These are phyloP conservation scores for Brassica rapa DNA, from an alignment of 345 rosid species.

Conservation along the genomic window DNA sequence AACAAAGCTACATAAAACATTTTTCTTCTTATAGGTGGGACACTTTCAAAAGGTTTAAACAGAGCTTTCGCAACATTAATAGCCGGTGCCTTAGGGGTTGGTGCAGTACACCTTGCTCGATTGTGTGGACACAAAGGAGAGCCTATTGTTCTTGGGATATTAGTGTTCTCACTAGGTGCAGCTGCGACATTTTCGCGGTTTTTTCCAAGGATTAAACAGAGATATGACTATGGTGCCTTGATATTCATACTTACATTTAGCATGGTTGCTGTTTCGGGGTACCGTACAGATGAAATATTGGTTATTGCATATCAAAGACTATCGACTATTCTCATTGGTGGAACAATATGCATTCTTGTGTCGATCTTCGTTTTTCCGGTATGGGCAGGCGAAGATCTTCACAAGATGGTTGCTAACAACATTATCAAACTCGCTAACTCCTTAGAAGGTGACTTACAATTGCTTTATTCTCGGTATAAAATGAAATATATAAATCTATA, in stretches of 20 bases:
- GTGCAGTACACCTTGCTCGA: conserved; percentile 59
- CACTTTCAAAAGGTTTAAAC: conserved; percentile 64
- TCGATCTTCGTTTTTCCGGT: conserved; percentile 60
- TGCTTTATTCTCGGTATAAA: not conserved
- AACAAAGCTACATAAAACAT: no score
- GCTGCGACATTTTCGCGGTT: conserved; percentile 69
- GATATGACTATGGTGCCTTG: conserved; percentile 84
- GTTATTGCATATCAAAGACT: conserved; percentile 55
- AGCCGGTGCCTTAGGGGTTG: conserved; percentile 68
- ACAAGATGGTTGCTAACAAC: conserved; percentile 50
- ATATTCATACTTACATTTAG: conserved; percentile 81
- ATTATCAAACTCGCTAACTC: conserved; percentile 57
- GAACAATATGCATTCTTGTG: conserved; percentile 50
- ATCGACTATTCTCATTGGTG: conserved; percentile 67
- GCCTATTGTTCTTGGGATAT: conserved; percentile 62
- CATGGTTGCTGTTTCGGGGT: conserved; percentile 72
- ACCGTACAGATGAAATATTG: conserved; percentile 55
- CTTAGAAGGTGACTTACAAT: conserved; percentile 55
- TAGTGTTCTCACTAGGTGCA: conserved; percentile 69
- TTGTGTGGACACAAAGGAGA: conserved; percentile 63
- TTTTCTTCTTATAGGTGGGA: conserved; percentile 51
- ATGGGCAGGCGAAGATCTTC: conserved; percentile 87
- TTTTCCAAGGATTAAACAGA: conserved; percentile 69
- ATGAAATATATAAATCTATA: not conserved
- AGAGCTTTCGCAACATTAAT: conserved; percentile 67